These are phyloP conservation scores for sunflower (Helianthus annuus) DNA, from an alignment of 129 eudicot genomes.

Conservation along the genomic window DNA sequence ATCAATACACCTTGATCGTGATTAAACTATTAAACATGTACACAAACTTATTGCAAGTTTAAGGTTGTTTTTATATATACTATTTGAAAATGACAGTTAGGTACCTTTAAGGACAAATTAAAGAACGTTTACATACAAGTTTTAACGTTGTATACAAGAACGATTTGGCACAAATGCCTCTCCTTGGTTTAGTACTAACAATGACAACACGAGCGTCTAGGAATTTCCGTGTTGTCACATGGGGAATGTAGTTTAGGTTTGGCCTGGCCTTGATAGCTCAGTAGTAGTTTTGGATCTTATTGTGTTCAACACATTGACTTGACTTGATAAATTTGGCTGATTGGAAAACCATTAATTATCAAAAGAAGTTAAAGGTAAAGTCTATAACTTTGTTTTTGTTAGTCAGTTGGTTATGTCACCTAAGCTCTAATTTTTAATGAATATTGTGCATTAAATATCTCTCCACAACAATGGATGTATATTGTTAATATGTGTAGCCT, in stretches of 20 bases:
- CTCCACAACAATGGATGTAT: neutral
- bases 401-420: neutral
- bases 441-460: neutral
- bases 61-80: neutral
- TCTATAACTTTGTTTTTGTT: neutral
- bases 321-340: slow-evolving; percentile 15
- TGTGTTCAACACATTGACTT: slow-evolving; percentile 10
- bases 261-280: slow-evolving; percentile 12
- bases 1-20: neutral
- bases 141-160: slow-evolving; percentile 1
- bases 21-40: neutral
- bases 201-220: neutral
- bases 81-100: slow-evolving; percentile 3
- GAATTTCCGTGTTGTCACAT: neutral
- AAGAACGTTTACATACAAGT: neutral
- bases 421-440: neutral
- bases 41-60: neutral
- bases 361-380: neutral
- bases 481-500: neutral
- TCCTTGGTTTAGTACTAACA: neutral
- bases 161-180: neutral
- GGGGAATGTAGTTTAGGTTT: slow-evolving; percentile 5
- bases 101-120: neutral
- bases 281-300: slow-evolving; percentile 8
- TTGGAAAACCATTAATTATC: neutral